Evolutionary conservation across 768 basidiomycete genomes (phyloP), one percentile per base, ranked within the genome.

Genomic region (Galerina sulciceps): DNA sequence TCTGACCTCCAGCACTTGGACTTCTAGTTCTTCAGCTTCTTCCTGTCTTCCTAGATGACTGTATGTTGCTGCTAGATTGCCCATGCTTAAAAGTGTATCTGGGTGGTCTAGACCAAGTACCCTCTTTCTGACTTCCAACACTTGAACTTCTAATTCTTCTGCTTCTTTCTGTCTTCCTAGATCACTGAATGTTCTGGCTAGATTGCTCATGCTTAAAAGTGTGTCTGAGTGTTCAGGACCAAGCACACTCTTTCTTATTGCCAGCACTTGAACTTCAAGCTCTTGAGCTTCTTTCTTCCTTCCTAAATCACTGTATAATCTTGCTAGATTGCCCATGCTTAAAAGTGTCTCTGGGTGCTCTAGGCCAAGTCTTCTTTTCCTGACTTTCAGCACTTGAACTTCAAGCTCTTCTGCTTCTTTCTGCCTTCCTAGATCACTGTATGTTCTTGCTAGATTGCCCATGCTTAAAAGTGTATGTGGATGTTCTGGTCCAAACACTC

Each of bases 141-240:
- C 50, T 9, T 38, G 23, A 23, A 41, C 18, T 3, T 15, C 18
- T 1, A 52, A 4, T 3, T 42, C 18, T 23, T 52, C 50, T 26
- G 50, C 36, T 40, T 52, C 20, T 20, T 18, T 40, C 34, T 10
- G 13, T 8, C 38, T 23, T 10, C 37, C 18, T 22, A 20, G 37
- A 10, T 20, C 40, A 20, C 11, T 10, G 6, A 37, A 55, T 5
- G 15, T 58, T 11, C 0, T 2, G 26, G 60, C 55, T 14, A 57
- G 42, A n/a, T 52, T 42, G 13, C n/a, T 8, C 35, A 61, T 61
- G 49, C 26, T 49, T 14, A 3, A 8, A 10, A 60, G 23, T 26
- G 45, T 55, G 17, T 63, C 6, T 48, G 34, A 40, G 23, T 59
- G 61, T 31, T 56, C 46, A 38, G 9, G 17, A 10, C 60, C 61